Percentiles rank a stretch among this genome's conserved stretches.
Conservation (phyloP, 2,329 filamentous ascomycete species). For the Fusarium secorum region DNA sequence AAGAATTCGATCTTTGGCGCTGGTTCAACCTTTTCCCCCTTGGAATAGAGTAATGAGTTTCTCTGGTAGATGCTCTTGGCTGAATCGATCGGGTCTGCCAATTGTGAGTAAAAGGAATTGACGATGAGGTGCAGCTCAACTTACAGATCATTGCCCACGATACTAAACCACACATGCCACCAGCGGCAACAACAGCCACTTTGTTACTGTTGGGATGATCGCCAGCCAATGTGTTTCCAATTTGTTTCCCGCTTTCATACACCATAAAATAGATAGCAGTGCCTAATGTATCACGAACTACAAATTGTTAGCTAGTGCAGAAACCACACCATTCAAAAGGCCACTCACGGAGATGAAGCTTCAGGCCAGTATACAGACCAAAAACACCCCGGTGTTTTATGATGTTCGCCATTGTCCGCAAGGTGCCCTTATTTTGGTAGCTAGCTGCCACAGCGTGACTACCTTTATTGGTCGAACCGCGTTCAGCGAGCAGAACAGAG, state of each 20-base stretch:
- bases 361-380: slow-evolving; percentile 83
- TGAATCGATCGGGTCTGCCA: slow-evolving; percentile 74
- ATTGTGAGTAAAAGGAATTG: slow-evolving; percentile 4
- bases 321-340: neutral
- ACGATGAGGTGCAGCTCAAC: slow-evolving; percentile 56
- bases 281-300: slow-evolving; percentile 82
- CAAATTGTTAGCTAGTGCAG: slow-evolving; percentile 1
- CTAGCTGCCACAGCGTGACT: slow-evolving; percentile 69
- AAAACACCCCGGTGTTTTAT: slow-evolving; percentile 75
- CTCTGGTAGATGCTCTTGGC: slow-evolving; percentile 88
- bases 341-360: slow-evolving; percentile 75
- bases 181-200: slow-evolving; percentile 78
- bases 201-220: slow-evolving; percentile 79
- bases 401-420: slow-evolving; percentile 79
- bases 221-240: slow-evolving; percentile 76
- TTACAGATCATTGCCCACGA: slow-evolving; percentile 81
- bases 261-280: slow-evolving; percentile 89
- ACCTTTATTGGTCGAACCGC: slow-evolving; percentile 49
- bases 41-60: slow-evolving; percentile 75
- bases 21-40: slow-evolving; percentile 68
- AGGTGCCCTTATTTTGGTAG: slow-evolving; percentile 80
- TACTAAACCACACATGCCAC: slow-evolving; percentile 82
- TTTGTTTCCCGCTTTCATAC: slow-evolving; percentile 85
- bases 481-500: slow-evolving; percentile 74
- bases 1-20: slow-evolving; percentile 81